Base-by-base conservation (phyloP, 345 rosid genomes). In the Gossypium mustelinum region DNA sequence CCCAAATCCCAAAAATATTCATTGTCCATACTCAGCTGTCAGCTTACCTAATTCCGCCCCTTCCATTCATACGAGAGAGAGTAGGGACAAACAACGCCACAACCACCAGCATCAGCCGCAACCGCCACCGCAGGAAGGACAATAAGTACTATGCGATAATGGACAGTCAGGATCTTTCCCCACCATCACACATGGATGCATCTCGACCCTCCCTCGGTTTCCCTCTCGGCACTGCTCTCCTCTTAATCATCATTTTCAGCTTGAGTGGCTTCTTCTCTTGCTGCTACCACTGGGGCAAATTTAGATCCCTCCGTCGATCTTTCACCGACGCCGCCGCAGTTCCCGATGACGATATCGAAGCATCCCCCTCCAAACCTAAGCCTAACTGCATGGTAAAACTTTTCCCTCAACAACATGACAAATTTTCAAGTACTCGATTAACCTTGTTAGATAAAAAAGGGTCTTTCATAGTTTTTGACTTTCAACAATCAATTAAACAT, bases 181-280 rank as follows among this genome's bases (percentile, higher is more conserved):
- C 56, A 51, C 62, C 29, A 57, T 27, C 24, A 57, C 29, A 57
- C 56, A 57, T 57, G 62, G 62, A 57, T 22, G 62, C 34, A 57
- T 22, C 62, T 57, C 29, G 29, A 57, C 62, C 34, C 14, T 20
- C 34, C 62, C 34, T 57, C 2, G 62, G 62, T 13, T 57, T 57
- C 62, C 62, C 62, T 57, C 62, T 57, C 62, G 62, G 62, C 13
- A 57, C 62, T 22, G 62, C 29, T 57, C 34, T 57, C 14, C 62
- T 57, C 14, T 27, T 57, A 57, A 9, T 57, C 62, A 9, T 57
- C 29, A 57, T 57, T 20, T 57, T 57, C 62, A 57, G 14, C 62
- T 10, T 57, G 62, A 57, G 62, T 3, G 62, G 62, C 62, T 10
- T 22, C 29, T 57, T 22, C 62, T 57, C 62, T 22, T 57, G 62